Conservation (phyloP, 495 filamentous ascomycete species). For the Neurospora sp. region DNA sequence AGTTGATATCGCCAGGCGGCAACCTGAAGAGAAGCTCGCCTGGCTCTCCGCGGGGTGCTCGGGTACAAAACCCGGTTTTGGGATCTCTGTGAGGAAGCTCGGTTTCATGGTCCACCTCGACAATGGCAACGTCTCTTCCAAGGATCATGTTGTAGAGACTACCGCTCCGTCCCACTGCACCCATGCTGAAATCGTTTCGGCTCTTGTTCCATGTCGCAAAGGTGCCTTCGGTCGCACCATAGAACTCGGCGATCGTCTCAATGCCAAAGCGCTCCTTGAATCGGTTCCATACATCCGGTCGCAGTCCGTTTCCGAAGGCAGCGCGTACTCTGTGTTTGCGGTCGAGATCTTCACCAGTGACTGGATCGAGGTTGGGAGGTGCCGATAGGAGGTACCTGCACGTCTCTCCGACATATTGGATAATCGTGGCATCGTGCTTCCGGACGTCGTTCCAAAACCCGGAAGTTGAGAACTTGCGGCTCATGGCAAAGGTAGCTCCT, state of each 20-base stretch:
- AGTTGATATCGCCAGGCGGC: constrained; percentile 50
- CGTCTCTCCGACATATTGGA: constrained; percentile 95
- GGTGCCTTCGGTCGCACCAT: constrained; percentile 75
- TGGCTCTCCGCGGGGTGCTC: constrained; percentile 48
- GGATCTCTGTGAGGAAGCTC: constrained; percentile 62
- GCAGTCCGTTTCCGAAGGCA: constrained; percentile 88
- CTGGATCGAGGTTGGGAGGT: constrained; percentile 50
- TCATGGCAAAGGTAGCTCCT: constrained; percentile 59
- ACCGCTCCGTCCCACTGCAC: constrained; percentile 76
- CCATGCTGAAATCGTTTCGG: constrained; percentile 62
- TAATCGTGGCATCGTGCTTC: constrained; percentile 59
- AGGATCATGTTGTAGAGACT: constrained; percentile 46
- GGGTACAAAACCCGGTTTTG: constrained; percentile 60
- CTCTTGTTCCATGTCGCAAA: constrained; percentile 64
- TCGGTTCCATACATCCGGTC: constrained; percentile 81
- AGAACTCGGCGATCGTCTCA: constrained; percentile 75
- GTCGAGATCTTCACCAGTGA: constrained; percentile 64
- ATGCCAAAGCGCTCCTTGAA: constrained; percentile 87
- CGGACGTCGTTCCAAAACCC: constrained; percentile 78
- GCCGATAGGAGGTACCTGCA: constrained; percentile 79
- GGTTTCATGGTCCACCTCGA: constrained; percentile 61
- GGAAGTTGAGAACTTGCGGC: constrained; percentile 70
- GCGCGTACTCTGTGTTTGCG: constrained; percentile 62
- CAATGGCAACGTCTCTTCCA: constrained; percentile 41
- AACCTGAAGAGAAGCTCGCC: constrained; percentile 75